Evolutionary conservation across 2,329 filamentous ascomycete species (phyloP).

Genomic region (Botrytis medusae): DNA sequence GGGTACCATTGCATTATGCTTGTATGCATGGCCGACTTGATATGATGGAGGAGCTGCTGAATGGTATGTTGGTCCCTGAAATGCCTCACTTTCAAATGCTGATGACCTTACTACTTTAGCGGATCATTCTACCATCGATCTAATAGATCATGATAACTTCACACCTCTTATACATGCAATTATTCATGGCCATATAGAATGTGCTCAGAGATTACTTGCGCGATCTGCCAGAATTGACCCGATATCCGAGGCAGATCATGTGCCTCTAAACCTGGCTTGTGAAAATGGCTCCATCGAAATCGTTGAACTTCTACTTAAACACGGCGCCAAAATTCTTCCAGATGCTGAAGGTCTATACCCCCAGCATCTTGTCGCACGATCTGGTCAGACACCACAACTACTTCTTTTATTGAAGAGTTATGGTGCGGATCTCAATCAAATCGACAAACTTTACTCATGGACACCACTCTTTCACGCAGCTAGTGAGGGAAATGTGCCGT

Average conservation of each 20-base stretch:
- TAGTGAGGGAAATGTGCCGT: constrained; percentile 91
- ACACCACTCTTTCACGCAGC: constrained; percentile 95
- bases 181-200: constrained; percentile 78
- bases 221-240: constrained; percentile 84
- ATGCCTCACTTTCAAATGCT: neutral
- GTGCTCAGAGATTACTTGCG: constrained; percentile 74
- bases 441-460: constrained; percentile 97
- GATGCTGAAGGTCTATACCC: constrained; percentile 96
- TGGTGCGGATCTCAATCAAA: constrained; percentile 85
- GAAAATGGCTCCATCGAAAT: constrained; percentile 87
- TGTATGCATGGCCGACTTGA: constrained; percentile 89
- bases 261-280: constrained; percentile 91
- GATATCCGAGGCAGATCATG: constrained; percentile 82
- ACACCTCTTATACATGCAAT: constrained; percentile 94
- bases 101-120: constrained; percentile 44
- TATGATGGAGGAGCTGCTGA: constrained; percentile 74
- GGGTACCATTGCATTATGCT: constrained; percentile 91
- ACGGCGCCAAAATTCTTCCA: constrained; percentile 78
- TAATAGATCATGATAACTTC: constrained; percentile 95
- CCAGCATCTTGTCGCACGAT: constrained; percentile 93
- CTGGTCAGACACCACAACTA: constrained; percentile 77
- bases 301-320: constrained; percentile 78
- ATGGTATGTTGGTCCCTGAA: constrained; percentile 45
- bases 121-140: constrained; percentile 74
- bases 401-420: constrained; percentile 79